These are phyloP conservation scores for Cochlearia excelsa DNA, from an alignment of 345 rosid genomes.

Conservation along the genomic window DNA sequence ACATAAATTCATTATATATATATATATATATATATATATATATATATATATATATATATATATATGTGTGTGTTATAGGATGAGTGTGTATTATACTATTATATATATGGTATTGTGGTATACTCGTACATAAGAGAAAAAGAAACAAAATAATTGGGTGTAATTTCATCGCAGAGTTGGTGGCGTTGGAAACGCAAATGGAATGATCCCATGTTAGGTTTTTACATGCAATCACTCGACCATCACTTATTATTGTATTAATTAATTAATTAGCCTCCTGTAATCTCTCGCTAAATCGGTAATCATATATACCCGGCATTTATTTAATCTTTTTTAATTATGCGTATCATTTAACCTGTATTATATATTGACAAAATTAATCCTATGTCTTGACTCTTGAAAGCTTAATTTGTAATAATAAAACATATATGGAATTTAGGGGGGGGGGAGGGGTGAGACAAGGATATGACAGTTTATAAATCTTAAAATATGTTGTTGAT, in stretches of 20 bases:
- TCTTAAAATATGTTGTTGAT: conserved; percentile 11
- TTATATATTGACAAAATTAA: background rate
- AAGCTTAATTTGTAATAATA: background rate
- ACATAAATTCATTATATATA: no score
- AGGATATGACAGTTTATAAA: conserved; percentile 26
- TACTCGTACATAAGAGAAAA: conserved; percentile 18
- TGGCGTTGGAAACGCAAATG: conserved; percentile 31
- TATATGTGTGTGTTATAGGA: background rate
- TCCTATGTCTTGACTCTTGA: background rate
- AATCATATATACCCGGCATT: background rate
- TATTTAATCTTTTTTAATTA: conserved; percentile 1
- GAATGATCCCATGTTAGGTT: conserved; percentile 40
- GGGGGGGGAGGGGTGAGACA: conserved; percentile 14
- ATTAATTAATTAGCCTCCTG: conserved; percentile 10
- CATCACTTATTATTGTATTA: background rate
- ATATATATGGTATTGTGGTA: conserved; percentile 5
- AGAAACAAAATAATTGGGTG: conserved; percentile 34
- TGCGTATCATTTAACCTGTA: background rate
- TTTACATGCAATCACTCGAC: conserved; percentile 38
- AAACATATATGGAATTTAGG: conserved; percentile 9
- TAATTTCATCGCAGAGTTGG: conserved; percentile 22
- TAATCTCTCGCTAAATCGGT: conserved; percentile 19
- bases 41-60: no score
- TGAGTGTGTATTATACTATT: background rate
- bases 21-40: background rate